These are phyloP conservation scores for Paramecium caudatum DNA, from an alignment of 73 alveolate genomes.

Conservation along the genomic window DNA sequence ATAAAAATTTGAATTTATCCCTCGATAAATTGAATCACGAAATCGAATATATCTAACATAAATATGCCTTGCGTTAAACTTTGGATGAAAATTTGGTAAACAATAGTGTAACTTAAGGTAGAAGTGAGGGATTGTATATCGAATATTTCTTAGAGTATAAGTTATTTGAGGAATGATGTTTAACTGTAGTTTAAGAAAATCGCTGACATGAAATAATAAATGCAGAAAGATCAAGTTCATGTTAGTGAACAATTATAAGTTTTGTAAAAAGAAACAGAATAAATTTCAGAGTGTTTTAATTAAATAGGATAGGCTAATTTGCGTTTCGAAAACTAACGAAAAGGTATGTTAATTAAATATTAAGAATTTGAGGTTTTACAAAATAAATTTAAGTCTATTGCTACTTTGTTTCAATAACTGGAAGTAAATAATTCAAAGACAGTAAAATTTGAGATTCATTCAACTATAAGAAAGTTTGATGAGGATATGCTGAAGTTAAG, in stretches of 20 bases:
- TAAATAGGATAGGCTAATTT: not conserved
- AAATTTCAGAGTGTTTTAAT: not conserved
- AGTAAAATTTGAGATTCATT: conserved; percentile 1
- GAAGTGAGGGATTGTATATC: conserved; percentile 12
- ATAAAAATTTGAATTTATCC: not conserved
- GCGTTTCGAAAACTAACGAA: not conserved
- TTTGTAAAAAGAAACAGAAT: not conserved
- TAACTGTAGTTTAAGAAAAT: not conserved
- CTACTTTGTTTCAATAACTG: not conserved
- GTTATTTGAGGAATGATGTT: conserved; percentile 31
- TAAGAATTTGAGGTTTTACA: too few relatives aligned
- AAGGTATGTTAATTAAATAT: too few relatives aligned
- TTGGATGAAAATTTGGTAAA: conserved; percentile 25
- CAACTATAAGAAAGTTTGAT: conserved; percentile 37
- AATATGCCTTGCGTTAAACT: conserved; percentile 3
- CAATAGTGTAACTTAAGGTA: not conserved
- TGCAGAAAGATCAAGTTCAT: not conserved
- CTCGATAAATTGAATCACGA: not conserved
- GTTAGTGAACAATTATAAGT: not conserved
- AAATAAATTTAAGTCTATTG: not conserved
- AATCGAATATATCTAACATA: not conserved
- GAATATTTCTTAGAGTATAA: not conserved
- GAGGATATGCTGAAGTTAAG: not conserved
- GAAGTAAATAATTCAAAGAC: conserved; percentile 17
- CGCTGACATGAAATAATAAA: not conserved